Conservation (phyloP, 192 early-diverging fungal genomes). For the Dissophora ornata region DNA sequence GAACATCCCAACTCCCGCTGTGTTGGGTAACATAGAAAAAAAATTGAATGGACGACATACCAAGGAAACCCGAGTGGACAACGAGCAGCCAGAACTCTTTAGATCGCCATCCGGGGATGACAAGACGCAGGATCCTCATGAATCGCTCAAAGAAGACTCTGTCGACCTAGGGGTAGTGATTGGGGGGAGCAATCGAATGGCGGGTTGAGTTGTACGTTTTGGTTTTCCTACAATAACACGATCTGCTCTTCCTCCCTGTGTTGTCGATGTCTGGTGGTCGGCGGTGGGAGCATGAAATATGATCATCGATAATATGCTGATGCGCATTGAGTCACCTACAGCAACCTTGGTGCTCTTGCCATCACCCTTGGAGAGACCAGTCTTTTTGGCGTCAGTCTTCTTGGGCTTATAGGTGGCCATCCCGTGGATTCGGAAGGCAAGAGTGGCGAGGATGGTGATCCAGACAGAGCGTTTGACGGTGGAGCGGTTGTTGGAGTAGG, state of each 20-base stretch:
- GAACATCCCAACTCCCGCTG: no score
- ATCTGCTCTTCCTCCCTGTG: no score
- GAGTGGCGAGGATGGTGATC: constrained; percentile 49
- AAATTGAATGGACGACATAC: constrained; percentile 45
- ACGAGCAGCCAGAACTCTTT: constrained; percentile 90
- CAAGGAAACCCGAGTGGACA: constrained; percentile 86
- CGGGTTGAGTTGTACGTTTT: no score
- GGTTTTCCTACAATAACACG: no score
- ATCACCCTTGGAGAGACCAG: constrained; percentile 40
- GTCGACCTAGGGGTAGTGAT: constrained; percentile 68
- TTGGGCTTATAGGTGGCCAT: constrained; percentile 43
- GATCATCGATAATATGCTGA: no score
- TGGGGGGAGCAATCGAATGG: no score
- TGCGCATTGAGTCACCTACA: no score
- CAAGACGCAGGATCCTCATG: constrained; percentile 78
- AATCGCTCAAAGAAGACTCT: constrained; percentile 68
- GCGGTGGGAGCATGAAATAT: no score
- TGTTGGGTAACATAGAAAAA: no score
- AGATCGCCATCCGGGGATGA: constrained; percentile 84
- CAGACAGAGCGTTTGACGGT: constrained; percentile 56
- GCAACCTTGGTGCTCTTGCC: constrained; percentile 48
- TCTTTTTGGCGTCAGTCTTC: constrained; percentile 26
- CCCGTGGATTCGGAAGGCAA: constrained; percentile 49
- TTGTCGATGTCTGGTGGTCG: no score
- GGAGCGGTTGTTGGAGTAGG: constrained; percentile 51